Evolutionary conservation across 345 rosid genomes (phyloP).

Genomic region (Linum lewisii): DNA sequence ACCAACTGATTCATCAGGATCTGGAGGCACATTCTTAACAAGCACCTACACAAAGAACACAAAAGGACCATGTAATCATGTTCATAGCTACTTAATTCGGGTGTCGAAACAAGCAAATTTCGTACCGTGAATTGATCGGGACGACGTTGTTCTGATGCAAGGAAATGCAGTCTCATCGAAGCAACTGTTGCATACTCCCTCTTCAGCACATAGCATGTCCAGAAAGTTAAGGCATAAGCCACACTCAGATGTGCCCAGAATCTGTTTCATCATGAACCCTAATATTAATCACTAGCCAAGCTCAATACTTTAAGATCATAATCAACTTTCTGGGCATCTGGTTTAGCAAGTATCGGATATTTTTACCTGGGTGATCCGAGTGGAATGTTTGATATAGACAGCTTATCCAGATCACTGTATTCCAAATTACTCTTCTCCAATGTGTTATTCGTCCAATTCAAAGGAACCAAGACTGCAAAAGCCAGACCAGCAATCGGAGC

Average conservation of each 20-base stretch:
- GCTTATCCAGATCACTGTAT: conserved; percentile 66
- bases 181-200: conserved; percentile 69
- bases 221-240: conserved; percentile 83
- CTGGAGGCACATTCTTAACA: conserved; percentile 81
- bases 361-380: conserved; percentile 58
- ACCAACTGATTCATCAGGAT: conserved; percentile 77
- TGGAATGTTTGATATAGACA: conserved; percentile 86
- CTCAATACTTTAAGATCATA: not conserved
- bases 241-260: conserved; percentile 86
- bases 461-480: conserved; percentile 66
- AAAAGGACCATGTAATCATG: not conserved
- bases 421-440: conserved; percentile 44
- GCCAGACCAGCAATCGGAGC: conserved; percentile 67
- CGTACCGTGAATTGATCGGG: conserved; percentile 86
- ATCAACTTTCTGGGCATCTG: too few relatives aligned
- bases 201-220: conserved; percentile 80
- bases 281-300: not conserved
- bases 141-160: conserved; percentile 62
- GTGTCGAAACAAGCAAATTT: not conserved
- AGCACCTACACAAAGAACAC: conserved; percentile 48
- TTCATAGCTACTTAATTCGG: conserved; percentile 6
- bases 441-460: conserved; percentile 73
- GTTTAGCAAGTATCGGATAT: conserved; percentile 5
- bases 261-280: conserved; percentile 24
- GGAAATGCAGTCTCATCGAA: conserved; percentile 77